Evolutionary conservation across 2,329 filamentous ascomycete genomes (phyloP), one percentile per base, ranked within the genome.

Genomic region (Raffaelea deltoideospora): DNA sequence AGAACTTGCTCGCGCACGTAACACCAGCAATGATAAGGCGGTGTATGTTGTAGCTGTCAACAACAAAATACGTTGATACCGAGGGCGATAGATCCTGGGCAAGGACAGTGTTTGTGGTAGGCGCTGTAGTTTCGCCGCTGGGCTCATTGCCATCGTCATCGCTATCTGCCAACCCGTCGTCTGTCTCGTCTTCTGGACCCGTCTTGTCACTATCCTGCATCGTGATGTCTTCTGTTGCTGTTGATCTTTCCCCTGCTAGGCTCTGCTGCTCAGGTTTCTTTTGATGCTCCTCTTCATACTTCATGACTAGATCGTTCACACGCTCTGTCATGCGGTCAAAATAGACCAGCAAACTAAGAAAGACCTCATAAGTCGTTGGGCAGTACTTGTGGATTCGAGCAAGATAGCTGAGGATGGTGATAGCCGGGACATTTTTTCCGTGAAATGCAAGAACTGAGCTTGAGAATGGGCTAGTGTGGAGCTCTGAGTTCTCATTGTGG

Each of bases 11-110:
- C 5, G 90, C 87, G 58, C 90, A 96, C 3, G 90, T 98, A 31
- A 98, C 90, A 26, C 88, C 90, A 3, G 90, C 85, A 53, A 98
- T 98, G 37, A 96, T 87, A 38, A 98, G 65, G 38, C 90, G 78
- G 54, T 98, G 90, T 45, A 98, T 96, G 59, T 98, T 98, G 64
- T 90, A 98, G 60, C 90, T 96, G 60, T 98, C 90, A 10, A 96
- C 90, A 29, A 96, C 88, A 53, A 98, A 96, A 41, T 72, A 75
- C 9, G 69, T 72, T 5, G 66, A 65, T 14, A 23, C 19, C 9
- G 19, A 14, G 13, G 22, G 13, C 6, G 24, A 9, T 13, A 17
- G 28, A 14, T 20, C 26, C 3, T 3, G 10, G 14, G 27, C 23
- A 23, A 19, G 19, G 14, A 20, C 15, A 9, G 32, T 31, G 31